Evolutionary conservation across 2,329 filamentous ascomycete species (phyloP).

Genomic region (Ceratocystis destructans): DNA sequence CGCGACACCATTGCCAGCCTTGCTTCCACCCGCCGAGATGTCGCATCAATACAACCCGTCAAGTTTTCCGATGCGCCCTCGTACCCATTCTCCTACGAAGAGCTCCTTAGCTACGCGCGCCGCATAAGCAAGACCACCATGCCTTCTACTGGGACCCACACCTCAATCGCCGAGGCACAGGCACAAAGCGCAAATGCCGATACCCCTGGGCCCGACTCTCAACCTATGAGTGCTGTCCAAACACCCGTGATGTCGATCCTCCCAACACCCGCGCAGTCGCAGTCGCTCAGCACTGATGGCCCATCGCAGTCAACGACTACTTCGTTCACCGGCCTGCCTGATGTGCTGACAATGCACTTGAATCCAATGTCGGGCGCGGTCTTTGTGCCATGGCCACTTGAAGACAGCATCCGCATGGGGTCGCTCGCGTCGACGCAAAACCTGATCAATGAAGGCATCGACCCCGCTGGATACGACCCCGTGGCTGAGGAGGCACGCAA

Average conservation of each 20-base stretch:
- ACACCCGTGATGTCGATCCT: constrained; percentile 21
- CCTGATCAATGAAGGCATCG: constrained; percentile 47
- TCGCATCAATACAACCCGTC: constrained; percentile 49
- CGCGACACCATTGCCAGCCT: constrained; percentile 56
- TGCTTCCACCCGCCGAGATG: constrained; percentile 57
- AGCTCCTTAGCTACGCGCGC: constrained; percentile 64
- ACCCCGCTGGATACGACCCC: constrained; percentile 48
- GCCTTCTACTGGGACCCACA: constrained; percentile 37
- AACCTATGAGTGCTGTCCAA: constrained; percentile 25
- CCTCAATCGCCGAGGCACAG: constrained; percentile 23
- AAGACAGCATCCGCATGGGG: constrained; percentile 55
- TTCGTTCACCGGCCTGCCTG: constrained; percentile 34
- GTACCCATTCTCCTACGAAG: constrained; percentile 51
- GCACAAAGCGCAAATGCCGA: constrained; percentile 25
- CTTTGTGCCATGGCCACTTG: constrained; percentile 68
- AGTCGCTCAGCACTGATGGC: constrained; percentile 20
- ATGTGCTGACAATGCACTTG: constrained; percentile 35
- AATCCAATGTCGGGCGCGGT: constrained; percentile 42
- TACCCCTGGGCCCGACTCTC: constrained; percentile 26
- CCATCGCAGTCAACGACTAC: constrained; percentile 25
- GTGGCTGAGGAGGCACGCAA: constrained; percentile 39
- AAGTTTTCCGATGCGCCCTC: constrained; percentile 38
- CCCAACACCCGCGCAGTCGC: constrained; percentile 22
- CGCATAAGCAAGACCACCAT: constrained; percentile 69
- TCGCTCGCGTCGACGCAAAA: constrained; percentile 51